Conservation (phyloP, 1,284 basidiomycete species). For the Austropuccinia psidii region DNA sequence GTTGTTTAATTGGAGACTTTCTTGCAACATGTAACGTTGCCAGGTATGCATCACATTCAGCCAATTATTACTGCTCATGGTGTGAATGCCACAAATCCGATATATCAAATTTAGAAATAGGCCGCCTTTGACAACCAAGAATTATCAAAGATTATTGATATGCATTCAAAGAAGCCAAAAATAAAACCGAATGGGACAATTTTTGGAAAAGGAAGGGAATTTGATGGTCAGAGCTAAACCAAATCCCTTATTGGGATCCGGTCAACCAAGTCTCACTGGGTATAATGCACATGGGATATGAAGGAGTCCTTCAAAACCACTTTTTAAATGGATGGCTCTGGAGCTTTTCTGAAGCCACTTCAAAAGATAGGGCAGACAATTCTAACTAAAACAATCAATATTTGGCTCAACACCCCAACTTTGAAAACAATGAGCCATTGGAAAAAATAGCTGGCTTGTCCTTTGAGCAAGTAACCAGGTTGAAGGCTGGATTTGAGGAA, state of each 20-base stretch:
- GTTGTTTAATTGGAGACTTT: background rate
- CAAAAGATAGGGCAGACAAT: too few relatives aligned
- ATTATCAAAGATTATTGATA: background rate
- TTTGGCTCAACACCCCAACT: too few relatives aligned
- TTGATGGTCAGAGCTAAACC: conserved; percentile 17
- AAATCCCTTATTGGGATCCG: conserved; percentile 9
- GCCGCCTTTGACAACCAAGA: too few relatives aligned
- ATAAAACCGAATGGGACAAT: background rate
- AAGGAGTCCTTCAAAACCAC: conserved; percentile 11
- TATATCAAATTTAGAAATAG: too few relatives aligned
- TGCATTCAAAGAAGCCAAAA: background rate
- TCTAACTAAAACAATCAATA: too few relatives aligned
- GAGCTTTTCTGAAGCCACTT: too few relatives aligned
- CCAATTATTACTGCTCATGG: conserved; percentile 3
- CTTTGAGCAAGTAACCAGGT: too few relatives aligned
- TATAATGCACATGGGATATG: conserved; percentile 19
- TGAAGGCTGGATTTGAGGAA: too few relatives aligned
- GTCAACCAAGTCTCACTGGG: background rate
- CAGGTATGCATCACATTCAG: conserved; percentile 2
- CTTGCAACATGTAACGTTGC: conserved; percentile 7
- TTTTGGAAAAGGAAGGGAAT: background rate
- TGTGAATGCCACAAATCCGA: too few relatives aligned
- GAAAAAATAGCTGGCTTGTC: too few relatives aligned
- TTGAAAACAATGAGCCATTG: too few relatives aligned
- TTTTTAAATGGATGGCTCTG: conserved; percentile 2